Evolutionary conservation across 164 flowering plant genomes (phyloP), one percentile per base, ranked within the genome.

Genomic region (Vitis vinifera): DNA sequence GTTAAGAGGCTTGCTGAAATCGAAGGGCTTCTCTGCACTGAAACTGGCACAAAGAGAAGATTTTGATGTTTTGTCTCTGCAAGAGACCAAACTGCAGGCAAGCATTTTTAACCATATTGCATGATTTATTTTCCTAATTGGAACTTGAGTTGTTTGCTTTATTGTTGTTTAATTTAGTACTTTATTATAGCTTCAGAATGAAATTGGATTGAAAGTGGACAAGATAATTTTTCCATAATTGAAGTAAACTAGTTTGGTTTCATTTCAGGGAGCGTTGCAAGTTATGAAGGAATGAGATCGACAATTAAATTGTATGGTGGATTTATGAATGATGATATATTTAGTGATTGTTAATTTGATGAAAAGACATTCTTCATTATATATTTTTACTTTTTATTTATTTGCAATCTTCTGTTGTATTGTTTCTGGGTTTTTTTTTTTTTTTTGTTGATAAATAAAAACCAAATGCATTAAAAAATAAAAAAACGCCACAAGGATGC

Each of bases 11-110:
- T 77, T 95, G 64, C 64, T 93, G 73, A 93, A 88, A 73, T 62
- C 82, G 62, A 88, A 90, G 67, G 83, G 84, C 48, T 83, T 85
- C 76, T 88, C 94, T 71, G 89, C 87, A 0, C 68, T 83, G 60
- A 73, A 89, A 77, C 93, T 95, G 67, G 96, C 99, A 53, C 72
- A 84, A 69, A 82, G 84, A 71, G 99, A 95, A 79, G 83, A 89
- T 77, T 95, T 95, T 81, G 99, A 95, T 79, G 88, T 95, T 1
- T 68, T 93, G 47, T 95, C 97, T 84, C 80, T 93, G 81, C 99
- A 95, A 75, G 99, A 95, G 86, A 95, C 99, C 71, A 95, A 95
- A 80, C 76, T 95, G 30, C 97, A 95, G 98, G 99, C 80, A 82
- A 82, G 83, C 69, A 47, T 60, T 1, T 58, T 44, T 37, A 3